Evolutionary conservation across 2,329 filamentous ascomycete genomes (phyloP).

Genomic region (Fusarium brevicatenulatum): DNA sequence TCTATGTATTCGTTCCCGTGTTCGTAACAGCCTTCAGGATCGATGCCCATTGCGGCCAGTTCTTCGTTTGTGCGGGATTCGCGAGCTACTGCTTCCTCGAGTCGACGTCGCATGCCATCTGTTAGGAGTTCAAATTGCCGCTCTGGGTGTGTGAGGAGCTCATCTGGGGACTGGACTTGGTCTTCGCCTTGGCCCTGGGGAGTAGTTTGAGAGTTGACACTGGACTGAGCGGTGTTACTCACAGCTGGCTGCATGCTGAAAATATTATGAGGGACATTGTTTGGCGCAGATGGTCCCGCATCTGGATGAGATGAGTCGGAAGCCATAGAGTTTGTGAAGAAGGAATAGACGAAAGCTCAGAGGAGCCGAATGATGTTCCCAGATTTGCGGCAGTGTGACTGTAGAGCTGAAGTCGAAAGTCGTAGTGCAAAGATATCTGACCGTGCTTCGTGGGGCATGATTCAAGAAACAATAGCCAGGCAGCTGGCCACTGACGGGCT

Average conservation of each 20-base stretch:
- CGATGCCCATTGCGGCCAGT: slow-evolving; percentile 15
- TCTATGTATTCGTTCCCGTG: slow-evolving; percentile 1
- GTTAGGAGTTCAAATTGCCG: slow-evolving; percentile 5
- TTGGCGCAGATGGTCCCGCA: not conserved
- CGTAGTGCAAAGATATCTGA: not conserved
- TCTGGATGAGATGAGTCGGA: not conserved
- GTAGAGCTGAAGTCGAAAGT: not conserved
- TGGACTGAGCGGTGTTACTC: not conserved
- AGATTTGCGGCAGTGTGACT: not conserved
- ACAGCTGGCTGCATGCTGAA: not conserved
- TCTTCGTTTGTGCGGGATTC: slow-evolving; percentile 19
- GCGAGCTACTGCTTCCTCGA: slow-evolving; percentile 20
- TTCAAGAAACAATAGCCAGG: not conserved
- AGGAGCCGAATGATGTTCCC: not conserved
- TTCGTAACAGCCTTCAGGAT: not conserved
- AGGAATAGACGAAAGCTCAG: not conserved
- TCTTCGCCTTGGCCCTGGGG: not conserved
- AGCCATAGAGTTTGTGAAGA: slow-evolving; percentile 1
- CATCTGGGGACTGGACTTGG: not conserved
- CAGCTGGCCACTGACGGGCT: not conserved
- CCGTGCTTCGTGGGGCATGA: not conserved
- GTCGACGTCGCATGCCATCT: slow-evolving; percentile 8
- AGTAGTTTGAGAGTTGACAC: not conserved
- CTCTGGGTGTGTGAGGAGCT: slow-evolving; percentile 9
- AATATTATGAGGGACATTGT: not conserved